Evolutionary conservation across 371 early-diverging fungal species (phyloP), one percentile per base, ranked within the genome.

Genomic region (Polyrhizophydium stewartii): DNA sequence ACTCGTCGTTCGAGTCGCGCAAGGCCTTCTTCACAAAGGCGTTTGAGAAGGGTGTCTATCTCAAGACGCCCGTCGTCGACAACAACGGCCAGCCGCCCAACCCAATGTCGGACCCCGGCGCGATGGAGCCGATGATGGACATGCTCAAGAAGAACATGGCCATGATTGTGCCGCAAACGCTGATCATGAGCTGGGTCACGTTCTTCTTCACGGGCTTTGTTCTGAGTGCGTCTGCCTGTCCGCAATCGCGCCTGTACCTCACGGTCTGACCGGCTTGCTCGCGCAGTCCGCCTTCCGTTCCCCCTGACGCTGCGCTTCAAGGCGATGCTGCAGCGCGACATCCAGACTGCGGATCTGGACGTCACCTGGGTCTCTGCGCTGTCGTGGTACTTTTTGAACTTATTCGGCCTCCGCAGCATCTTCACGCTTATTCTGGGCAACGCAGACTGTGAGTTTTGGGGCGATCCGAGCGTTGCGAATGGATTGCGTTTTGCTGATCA

Each of bases 101-200:
- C 74, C 89, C 92, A 22, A 90, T 97, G 93, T 71, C 61, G 19
- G 80, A 97, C 74, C 96, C 97, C 0, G 89, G 85, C 62, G 86
- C 84, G 70, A 93, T 97, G 91, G 95, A 94, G 67, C 83, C 80
- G 62, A 94, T 96, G 93, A 96, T 94, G 93, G 94, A 93, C 41
- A 91, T 91, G 64, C 89, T 97, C 92, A 97, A 96, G 82, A 91
- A 93, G 71, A 93, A 94, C 76, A 84, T 97, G 81, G 88, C 86
- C 62, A 95, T 92, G 79, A 89, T 97, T 75, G 87, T 97, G 28
- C 98, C 98, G 31, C 98, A 97, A 76, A 94, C 93, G 61, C 70
- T 97, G 19, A 97, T 97, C 73, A 97, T 97, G 98, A 90, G 89
- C 24, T 97, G 96, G 96, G 90, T 97, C 77, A 92, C 92, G 65